Conservation (phyloP, 2,329 filamentous ascomycete genomes). For the Aciculosporium take region DNA sequence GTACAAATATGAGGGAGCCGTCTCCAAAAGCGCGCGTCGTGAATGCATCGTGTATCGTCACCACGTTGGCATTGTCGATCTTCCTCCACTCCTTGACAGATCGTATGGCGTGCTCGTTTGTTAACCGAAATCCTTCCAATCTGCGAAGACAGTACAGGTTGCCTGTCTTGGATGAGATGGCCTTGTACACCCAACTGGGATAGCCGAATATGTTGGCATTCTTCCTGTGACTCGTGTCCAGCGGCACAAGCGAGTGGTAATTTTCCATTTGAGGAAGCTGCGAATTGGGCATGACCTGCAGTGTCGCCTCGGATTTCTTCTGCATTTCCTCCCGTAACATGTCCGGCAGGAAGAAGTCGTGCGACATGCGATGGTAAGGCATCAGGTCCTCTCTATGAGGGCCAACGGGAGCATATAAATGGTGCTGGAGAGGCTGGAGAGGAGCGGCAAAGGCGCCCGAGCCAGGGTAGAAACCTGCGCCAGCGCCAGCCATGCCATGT, state of each 20-base stretch:
- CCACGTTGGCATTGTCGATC: slow-evolving; percentile 66
- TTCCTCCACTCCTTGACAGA: slow-evolving; percentile 82
- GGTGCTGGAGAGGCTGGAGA: slow-evolving; percentile 66
- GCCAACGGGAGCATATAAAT: slow-evolving; percentile 79
- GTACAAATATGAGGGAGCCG: slow-evolving; percentile 86
- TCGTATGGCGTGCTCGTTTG: slow-evolving; percentile 77
- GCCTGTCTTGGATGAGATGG: slow-evolving; percentile 75
- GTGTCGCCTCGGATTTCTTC: slow-evolving; percentile 71
- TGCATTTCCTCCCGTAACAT: slow-evolving; percentile 77
- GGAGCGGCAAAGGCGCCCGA: slow-evolving; percentile 36
- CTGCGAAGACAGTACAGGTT: slow-evolving; percentile 76
- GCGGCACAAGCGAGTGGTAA: slow-evolving; percentile 81
- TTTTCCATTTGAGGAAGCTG: slow-evolving; percentile 70
- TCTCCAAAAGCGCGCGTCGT: slow-evolving; percentile 88
- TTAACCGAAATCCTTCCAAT: slow-evolving; percentile 77
- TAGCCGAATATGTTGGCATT: slow-evolving; percentile 71
- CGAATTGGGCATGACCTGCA: slow-evolving; percentile 68
- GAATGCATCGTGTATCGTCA: slow-evolving; percentile 81
- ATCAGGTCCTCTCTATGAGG: slow-evolving; percentile 69
- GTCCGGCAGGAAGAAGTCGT: slow-evolving; percentile 87
- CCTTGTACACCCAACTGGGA: slow-evolving; percentile 91
- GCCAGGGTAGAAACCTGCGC: slow-evolving; percentile 53
- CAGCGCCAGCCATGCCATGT: slow-evolving; percentile 40
- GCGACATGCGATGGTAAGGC: slow-evolving; percentile 71
- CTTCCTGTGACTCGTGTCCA: slow-evolving; percentile 71